Evolutionary conservation across 805 yeast genomes (phyloP), one percentile per base, ranked within the genome.

Genomic region (Scheffersomyces ergatensis): DNA sequence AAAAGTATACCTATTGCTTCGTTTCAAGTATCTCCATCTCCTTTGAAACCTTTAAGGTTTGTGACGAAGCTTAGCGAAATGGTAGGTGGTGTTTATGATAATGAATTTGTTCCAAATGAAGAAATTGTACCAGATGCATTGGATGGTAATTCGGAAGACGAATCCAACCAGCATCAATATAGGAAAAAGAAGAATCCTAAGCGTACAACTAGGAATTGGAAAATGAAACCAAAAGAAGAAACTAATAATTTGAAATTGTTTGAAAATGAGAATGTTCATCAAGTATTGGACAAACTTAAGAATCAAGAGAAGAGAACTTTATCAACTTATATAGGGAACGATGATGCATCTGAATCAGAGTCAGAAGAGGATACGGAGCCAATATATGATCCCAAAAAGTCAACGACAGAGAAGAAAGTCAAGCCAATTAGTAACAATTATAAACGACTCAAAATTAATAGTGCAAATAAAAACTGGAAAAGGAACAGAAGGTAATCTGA

Each of bases 201-300:
- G 57, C 57, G 83, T 49, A 69, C 75, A 1, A 77, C 82, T 1
- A 60, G 78, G 39, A 62, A 80, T 37, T 70, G 72, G 58, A 76
- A 74, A 43, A 63, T 78, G 43, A 72, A 67, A 44, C 77, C 82
- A 0, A 48, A 58, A 15, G 45, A 42, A 3, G 49, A 42, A 17
- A 58, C 56, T 4, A 72, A 67, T 35, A 51, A 48, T 11, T 46
- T 74, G 26, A 60, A 58, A 5, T 7, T n/a, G 5, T 29, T 15
- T 29, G 18, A 29, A n/a, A 53, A 54, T 13, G 61, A 67, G 20
- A 59, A 77, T 46, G 54, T 78, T 7, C 78, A 74, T 36, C 57
- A 63, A n/a, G 67, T 63, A 38, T 57, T 76, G 16, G 49, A 53
- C 45, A 59, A 54, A 27, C 57, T 62, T 47, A 64, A 62, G 46